These are phyloP conservation scores for Kwoniella sp. DNA, from an alignment of 768 basidiomycete species.

Conservation along the genomic window DNA sequence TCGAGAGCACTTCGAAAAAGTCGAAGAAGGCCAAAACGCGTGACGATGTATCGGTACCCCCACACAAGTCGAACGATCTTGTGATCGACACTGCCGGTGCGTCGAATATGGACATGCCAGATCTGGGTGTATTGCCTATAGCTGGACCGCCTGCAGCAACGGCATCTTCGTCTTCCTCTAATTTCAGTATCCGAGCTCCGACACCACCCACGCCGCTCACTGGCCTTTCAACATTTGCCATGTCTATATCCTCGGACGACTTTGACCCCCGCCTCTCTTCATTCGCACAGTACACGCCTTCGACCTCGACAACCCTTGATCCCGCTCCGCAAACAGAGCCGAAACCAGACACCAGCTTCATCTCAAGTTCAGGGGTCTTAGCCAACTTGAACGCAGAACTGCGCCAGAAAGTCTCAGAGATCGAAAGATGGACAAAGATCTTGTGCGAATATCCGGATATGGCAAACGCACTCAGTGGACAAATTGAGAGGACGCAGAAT, in stretches of 20 bases:
- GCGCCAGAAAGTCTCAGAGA: slow-evolving; percentile 18
- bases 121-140: too few species aligned
- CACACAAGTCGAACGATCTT: background rate
- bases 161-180: background rate
- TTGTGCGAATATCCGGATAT: slow-evolving; percentile 12
- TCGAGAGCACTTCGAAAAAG: slow-evolving; percentile 7
- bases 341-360: background rate
- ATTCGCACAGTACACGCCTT: background rate
- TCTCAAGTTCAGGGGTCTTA: background rate
- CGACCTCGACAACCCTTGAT: background rate
- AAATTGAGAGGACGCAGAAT: slow-evolving; percentile 13
- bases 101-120: too few species aligned
- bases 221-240: too few species aligned
- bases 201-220: background rate
- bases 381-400: slow-evolving; percentile 5
- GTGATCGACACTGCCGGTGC: background rate
- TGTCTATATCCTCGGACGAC: background rate
- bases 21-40: background rate
- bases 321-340: background rate
- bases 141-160: background rate
- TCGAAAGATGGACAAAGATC: slow-evolving; percentile 9
- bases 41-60: background rate
- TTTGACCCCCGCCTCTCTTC: background rate
- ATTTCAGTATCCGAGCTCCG: background rate
- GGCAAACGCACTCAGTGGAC: slow-evolving; percentile 7